Base-by-base conservation (phyloP, 2,329 filamentous ascomycete genomes). In the Aspergillus pseudotamarii region DNA sequence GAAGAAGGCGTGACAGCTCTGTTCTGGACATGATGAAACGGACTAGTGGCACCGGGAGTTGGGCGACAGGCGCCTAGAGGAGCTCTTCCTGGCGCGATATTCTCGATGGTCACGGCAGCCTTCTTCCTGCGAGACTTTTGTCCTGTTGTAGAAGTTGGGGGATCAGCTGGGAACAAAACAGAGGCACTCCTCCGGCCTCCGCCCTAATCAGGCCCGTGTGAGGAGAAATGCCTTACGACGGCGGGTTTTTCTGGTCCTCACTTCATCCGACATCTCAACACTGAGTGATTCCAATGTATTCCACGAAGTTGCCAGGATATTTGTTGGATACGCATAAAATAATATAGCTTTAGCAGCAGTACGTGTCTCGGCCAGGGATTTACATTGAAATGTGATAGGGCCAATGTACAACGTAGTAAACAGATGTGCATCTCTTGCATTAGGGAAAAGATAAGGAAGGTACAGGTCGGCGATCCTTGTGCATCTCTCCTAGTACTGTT, bases 61-160 rank as follows among this genome's bases (percentile, higher is more conserved):
- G 55, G 46, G 23, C 36, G 30, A n/a, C 61, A 63, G 14, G 21
- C 30, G 3, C 65, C 68, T 30, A 64, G 32, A 38, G 67, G 66
- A 60, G 61, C 64, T 57, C 66, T 59, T 36, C 60, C 66, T 51
- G 68, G 64, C n/a, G 36, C 51, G 14, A 71, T 60, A 23, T 61
- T 66, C 14, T 63, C 64, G 43, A 67, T 59, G n/a, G 63, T 64
- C 51, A 57, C 59, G 4, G 53, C 58, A 14, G 50, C 16, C 55
- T 64, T 68, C 55, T 65, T 67, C 59, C 46, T 68, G 54, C 63
- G 66, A 58, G 54, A 43, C 57, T 62, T 56, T 30, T 62, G 57
- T 16, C 61, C 62, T 68, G 60, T 30, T 21, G 21, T 32, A 38
- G 21, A 51, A 23, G 12, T n/a, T 28, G 26, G 14, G 26, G 14